Percentiles rank a stretch among this genome's conserved stretches.
Conservation (phyloP, 2,329 filamentous ascomycete species). For the Ampelomyces quisqualis region DNA sequence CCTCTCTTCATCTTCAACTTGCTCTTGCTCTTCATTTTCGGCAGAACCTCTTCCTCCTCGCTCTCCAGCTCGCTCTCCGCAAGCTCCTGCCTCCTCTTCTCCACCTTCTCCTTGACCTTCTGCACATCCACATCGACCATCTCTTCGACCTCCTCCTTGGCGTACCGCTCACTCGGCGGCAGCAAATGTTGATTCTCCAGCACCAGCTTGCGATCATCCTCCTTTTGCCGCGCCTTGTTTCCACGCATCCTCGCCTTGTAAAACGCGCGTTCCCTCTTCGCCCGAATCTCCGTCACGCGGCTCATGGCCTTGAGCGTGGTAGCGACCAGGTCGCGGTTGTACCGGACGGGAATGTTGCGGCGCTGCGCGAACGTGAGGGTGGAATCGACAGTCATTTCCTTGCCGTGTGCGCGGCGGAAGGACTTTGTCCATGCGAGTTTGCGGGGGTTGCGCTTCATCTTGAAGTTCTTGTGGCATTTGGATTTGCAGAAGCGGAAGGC, state of each 20-base stretch:
- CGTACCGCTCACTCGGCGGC: slow-evolving; percentile 56
- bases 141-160: slow-evolving; percentile 55
- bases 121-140: slow-evolving; percentile 56
- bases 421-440: slow-evolving; percentile 79
- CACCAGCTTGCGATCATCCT: slow-evolving; percentile 81
- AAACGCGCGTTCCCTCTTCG: slow-evolving; percentile 82
- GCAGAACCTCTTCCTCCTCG: slow-evolving; percentile 38
- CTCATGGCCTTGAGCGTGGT: slow-evolving; percentile 92
- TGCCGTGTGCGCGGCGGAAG: slow-evolving; percentile 49
- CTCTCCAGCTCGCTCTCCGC: slow-evolving; percentile 55
- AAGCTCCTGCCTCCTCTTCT: slow-evolving; percentile 64
- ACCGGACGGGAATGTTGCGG: slow-evolving; percentile 91
- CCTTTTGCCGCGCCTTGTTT: slow-evolving; percentile 79
- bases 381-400: slow-evolving; percentile 80
- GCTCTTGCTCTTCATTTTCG: slow-evolving; percentile 49
- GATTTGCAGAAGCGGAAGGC: slow-evolving; percentile 66
- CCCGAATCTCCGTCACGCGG: slow-evolving; percentile 80
- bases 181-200: slow-evolving; percentile 91
- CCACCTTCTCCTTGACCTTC: slow-evolving; percentile 53
- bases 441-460: slow-evolving; percentile 97
- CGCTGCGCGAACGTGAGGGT: slow-evolving; percentile 89
- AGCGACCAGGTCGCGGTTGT: slow-evolving; percentile 87
- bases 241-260: slow-evolving; percentile 93
- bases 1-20: slow-evolving; percentile 51
- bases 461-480: slow-evolving; percentile 68